These are phyloP conservation scores for Globisporangium lucens DNA, from an alignment of 352 stramenopile genomes.

Conservation along the genomic window DNA sequence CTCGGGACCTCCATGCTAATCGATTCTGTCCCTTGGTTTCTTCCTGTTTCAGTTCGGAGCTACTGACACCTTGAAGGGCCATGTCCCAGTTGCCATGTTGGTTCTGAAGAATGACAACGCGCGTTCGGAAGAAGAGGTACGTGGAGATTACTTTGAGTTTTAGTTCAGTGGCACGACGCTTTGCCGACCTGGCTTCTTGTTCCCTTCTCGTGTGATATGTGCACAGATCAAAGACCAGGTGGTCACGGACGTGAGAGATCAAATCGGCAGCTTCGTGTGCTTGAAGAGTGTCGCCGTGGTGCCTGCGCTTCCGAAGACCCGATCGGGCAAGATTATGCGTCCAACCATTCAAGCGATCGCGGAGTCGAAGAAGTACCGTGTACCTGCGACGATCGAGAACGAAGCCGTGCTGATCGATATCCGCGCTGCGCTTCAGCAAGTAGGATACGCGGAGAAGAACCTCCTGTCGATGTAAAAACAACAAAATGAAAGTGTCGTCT, in stretches of 20 bases:
- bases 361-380: conserved; percentile 29
- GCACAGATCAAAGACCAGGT: conserved; percentile 24
- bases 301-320: conserved; percentile 28
- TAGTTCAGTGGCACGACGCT: not conserved
- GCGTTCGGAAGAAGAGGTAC: conserved; percentile 23
- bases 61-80: conserved; percentile 24
- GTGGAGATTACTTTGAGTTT: not conserved
- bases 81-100: conserved; percentile 31
- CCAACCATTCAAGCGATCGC: conserved; percentile 40
- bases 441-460: conserved; percentile 32
- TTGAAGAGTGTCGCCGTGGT: conserved; percentile 27
- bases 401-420: conserved; percentile 28
- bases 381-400: conserved; percentile 48
- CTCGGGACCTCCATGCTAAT: not conserved
- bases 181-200: not conserved
- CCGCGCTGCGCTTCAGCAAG: conserved; percentile 23
- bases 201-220: not conserved
- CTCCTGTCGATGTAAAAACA: conserved; percentile 18
- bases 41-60: conserved; percentile 18
- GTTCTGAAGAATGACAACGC: conserved; percentile 28
- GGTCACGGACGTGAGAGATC: conserved; percentile 19
- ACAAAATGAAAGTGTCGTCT: not conserved
- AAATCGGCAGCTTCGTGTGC: conserved; percentile 35
- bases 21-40: not conserved
- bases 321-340: conserved; percentile 34